Conservation (phyloP, 768 basidiomycete species). For the Phallus indusiatus region DNA sequence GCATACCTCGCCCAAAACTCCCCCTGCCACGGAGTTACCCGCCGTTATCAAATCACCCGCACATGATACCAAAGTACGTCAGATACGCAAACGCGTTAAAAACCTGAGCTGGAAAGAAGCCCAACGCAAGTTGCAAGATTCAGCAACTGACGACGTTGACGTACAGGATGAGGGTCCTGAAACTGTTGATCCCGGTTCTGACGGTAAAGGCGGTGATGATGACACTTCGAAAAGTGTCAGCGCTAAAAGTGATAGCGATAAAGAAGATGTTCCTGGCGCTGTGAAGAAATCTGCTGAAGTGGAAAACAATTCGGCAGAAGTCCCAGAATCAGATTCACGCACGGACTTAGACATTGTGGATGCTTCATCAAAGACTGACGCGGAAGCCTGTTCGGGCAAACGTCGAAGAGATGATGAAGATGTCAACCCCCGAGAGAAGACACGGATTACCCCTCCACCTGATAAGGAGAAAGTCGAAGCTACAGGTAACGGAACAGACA, state of each 20-base stretch:
- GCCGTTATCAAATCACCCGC: constrained; percentile 50
- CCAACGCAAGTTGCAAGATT: constrained; percentile 2
- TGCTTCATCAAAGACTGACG: not conserved
- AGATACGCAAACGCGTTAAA: constrained; percentile 72
- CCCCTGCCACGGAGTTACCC: constrained; percentile 16
- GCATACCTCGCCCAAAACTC: constrained; percentile 21
- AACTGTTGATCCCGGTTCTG: constrained; percentile 22
- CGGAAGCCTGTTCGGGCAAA: constrained; percentile 24
- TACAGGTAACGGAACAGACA: constrained; percentile 14
- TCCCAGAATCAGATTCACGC: not conserved
- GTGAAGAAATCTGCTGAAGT: constrained; percentile 38
- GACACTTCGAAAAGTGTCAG: constrained; percentile 8
- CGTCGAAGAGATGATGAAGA: constrained; percentile 55
- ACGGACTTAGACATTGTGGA: not conserved
- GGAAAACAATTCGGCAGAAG: constrained; percentile 22
- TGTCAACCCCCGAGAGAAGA: constrained; percentile 39
- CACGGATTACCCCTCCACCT: constrained; percentile 15
- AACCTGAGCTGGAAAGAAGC: constrained; percentile 61
- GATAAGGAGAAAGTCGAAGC: constrained; percentile 23
- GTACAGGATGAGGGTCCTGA: constrained; percentile 52
- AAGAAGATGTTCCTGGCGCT: not conserved
- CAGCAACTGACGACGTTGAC: constrained; percentile 24
- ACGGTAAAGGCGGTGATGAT: constrained; percentile 1
- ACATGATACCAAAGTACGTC: constrained; percentile 68
- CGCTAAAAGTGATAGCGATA: constrained; percentile 8